These are phyloP conservation scores for Agrocybe praecox DNA, from an alignment of 768 basidiomycete genomes.

Conservation along the genomic window DNA sequence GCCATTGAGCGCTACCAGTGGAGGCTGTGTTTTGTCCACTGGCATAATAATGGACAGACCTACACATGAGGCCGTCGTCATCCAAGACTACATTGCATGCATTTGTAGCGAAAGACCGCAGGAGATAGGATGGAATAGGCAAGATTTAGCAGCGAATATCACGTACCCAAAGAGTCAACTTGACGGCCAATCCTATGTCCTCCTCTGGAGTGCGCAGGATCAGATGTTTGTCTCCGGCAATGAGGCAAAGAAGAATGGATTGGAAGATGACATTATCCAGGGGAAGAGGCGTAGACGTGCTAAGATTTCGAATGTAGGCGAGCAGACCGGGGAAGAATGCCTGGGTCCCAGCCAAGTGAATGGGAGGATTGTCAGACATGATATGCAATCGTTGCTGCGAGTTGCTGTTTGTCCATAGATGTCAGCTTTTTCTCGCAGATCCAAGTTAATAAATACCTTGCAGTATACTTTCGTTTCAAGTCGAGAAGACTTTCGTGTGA, in stretches of 20 bases:
- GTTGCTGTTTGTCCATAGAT: not conserved
- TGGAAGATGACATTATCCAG: conserved; percentile 67
- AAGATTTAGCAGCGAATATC: conserved; percentile 3
- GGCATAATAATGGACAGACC: not conserved
- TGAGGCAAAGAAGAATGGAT: conserved; percentile 64
- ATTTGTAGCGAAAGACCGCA: not conserved
- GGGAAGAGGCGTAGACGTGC: conserved; percentile 46
- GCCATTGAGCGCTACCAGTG: not conserved
- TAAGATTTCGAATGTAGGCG: conserved; percentile 43
- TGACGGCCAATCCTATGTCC: conserved; percentile 61
- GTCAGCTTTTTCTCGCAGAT: not conserved
- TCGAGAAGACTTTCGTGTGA: conserved; percentile 5
- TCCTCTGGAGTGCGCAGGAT: conserved; percentile 68
- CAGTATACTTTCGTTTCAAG: not conserved
- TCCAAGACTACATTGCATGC: too few relatives aligned
- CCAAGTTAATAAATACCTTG: not conserved
- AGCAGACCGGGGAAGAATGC: conserved; percentile 54
- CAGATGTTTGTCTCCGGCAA: conserved; percentile 64
- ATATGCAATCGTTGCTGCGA: not conserved
- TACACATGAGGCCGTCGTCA: not conserved
- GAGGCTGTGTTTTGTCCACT: conserved; percentile 1
- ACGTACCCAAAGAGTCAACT: conserved; percentile 61
- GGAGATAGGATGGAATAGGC: conserved; percentile 2
- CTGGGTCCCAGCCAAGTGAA: conserved; percentile 42
- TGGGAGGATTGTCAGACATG: conserved; percentile 20